Conservation (phyloP, 2,329 filamentous ascomycete genomes). For the Ophioceras dolichostomum region DNA sequence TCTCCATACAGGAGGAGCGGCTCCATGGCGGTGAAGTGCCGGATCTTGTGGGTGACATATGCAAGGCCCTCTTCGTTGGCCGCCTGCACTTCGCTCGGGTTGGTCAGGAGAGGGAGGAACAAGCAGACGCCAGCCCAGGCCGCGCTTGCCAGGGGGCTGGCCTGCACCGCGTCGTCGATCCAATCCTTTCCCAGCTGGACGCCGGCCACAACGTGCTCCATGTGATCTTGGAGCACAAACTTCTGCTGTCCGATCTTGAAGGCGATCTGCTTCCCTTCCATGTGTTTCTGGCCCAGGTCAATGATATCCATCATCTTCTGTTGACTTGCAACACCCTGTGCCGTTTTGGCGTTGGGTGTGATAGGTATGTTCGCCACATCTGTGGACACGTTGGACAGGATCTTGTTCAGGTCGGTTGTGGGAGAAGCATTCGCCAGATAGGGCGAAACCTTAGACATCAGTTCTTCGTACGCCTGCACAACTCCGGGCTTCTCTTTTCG, state of each 20-base stretch:
- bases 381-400: neutral
- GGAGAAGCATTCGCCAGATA: neutral
- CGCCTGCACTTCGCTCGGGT: neutral
- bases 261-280: conserved; percentile 2
- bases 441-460: conserved; percentile 1
- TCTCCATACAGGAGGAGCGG: conserved; percentile 1
- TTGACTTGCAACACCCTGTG: neutral
- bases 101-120: conserved; percentile 3
- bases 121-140: conserved; percentile 3
- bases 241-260: conserved; percentile 1
- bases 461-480: conserved; percentile 1
- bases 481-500: conserved; percentile 1
- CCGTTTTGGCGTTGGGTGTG: neutral
- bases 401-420: neutral
- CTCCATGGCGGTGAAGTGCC: conserved; percentile 3
- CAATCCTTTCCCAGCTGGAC: conserved; percentile 1
- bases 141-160: neutral
- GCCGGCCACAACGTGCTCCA: neutral
- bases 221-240: conserved; percentile 3
- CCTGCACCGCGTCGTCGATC: conserved; percentile 1
- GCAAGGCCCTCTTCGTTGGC: conserved; percentile 3
- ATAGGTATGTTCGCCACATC: neutral
- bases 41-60: conserved; percentile 4
- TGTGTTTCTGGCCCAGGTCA: conserved; percentile 1
- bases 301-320: conserved; percentile 2